A percentile compares a stretch with the other conserved stretches of the same genome.
Evolutionary conservation across 106 monocot genomes (phyloP).

Genomic region (Dactylorhiza incarnata): DNA sequence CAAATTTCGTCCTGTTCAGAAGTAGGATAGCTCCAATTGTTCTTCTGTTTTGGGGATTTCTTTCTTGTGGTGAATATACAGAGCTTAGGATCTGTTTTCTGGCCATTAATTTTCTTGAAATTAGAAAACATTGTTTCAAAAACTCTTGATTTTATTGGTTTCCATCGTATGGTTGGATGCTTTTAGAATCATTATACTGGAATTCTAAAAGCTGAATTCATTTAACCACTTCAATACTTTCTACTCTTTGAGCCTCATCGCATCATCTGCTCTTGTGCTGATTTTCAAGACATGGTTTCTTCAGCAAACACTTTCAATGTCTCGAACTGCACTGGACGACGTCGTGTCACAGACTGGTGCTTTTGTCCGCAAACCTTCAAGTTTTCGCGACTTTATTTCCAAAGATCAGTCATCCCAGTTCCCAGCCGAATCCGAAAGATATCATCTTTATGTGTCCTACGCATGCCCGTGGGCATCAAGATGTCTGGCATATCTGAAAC

Average conservation of each 20-base stretch:
- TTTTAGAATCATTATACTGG: no score
- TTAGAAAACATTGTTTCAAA: background rate
- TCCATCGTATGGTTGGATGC: no score
- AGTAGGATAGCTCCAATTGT: background rate
- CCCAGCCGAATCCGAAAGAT: conserved; percentile 67
- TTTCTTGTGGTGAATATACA: background rate
- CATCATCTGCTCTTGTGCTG: background rate
- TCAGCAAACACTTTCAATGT: conserved; percentile 32
- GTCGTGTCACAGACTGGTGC: conserved; percentile 52
- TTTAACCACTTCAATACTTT: background rate
- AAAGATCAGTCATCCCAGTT: conserved; percentile 47
- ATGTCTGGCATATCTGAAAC: conserved; percentile 66
- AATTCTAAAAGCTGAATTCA: background rate
- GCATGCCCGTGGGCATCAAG: conserved; percentile 91
- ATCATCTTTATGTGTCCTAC: conserved; percentile 85
- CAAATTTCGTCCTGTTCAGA: background rate
- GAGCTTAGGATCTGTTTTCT: background rate
- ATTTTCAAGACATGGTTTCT: background rate
- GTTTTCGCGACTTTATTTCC: conserved; percentile 59
- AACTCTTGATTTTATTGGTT: no score
- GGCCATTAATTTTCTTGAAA: no score
- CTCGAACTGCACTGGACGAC: conserved; percentile 50
- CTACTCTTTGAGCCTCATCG: background rate
- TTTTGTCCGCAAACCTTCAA: conserved; percentile 52
- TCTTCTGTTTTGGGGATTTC: background rate